A percentile compares a stretch with the other conserved stretches of the same genome.
phyloP scores from a whole-genome alignment of 805 yeast species.

The Kockiozyma suomiensis region DNA sequence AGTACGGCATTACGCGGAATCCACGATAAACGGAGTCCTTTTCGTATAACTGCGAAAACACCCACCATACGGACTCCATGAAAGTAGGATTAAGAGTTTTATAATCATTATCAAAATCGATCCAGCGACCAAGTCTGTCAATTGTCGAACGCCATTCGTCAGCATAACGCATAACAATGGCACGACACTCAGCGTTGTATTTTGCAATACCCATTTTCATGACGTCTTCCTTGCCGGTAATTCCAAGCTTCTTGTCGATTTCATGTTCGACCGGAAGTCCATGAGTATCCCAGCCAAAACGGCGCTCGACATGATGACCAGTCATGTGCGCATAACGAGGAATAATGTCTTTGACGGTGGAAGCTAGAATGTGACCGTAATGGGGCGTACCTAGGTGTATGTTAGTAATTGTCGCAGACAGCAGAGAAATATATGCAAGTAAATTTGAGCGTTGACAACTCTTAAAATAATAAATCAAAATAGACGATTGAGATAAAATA shows the following conservation, averaged over 20 bases:
- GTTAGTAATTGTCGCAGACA: background rate
- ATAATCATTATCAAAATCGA: slow-evolving; percentile 92
- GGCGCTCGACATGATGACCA: slow-evolving; percentile 92
- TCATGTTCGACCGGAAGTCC: slow-evolving; percentile 98
- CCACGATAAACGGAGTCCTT: slow-evolving; percentile 94
- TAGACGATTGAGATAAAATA: background rate
- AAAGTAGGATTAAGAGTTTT: slow-evolving; percentile 86
- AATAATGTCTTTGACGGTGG: slow-evolving; percentile 91
- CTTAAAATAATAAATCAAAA: too few species aligned
- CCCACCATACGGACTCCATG: slow-evolving; percentile 99
- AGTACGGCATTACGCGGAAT: slow-evolving; percentile 96
- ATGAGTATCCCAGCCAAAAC: slow-evolving; percentile 99
- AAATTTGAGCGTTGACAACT: background rate
- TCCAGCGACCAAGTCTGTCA: slow-evolving; percentile 97
- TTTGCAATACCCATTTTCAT: slow-evolving; percentile 90
- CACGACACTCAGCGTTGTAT: slow-evolving; percentile 91
- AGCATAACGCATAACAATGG: slow-evolving; percentile 97
- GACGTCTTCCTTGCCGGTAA: slow-evolving; percentile 92
- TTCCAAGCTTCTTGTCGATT: slow-evolving; percentile 95
- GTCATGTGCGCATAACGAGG: slow-evolving; percentile 98
- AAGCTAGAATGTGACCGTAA: slow-evolving; percentile 95
- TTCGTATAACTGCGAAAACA: slow-evolving; percentile 81
- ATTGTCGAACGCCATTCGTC: slow-evolving; percentile 92
- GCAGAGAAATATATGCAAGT: background rate
- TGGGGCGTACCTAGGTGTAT: slow-evolving; percentile 82